Percentiles rank a stretch among this genome's conserved stretches.
Conservation (phyloP, 2,329 filamentous ascomycete genomes). For the Cercospora sp. region DNA sequence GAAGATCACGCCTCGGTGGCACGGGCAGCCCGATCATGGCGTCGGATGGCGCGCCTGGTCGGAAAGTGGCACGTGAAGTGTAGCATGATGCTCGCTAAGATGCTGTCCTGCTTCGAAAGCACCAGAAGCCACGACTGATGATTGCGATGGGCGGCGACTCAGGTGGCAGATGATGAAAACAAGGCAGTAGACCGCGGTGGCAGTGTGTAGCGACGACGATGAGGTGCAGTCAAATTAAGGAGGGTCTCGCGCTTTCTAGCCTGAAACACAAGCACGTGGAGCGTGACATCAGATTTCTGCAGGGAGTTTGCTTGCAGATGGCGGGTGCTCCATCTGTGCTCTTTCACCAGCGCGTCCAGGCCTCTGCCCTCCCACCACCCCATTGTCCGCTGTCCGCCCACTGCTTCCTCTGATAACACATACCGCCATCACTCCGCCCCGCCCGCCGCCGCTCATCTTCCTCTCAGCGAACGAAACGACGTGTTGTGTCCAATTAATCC, state of each 20-base stretch:
- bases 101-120: slow-evolving; percentile 1
- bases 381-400: background rate
- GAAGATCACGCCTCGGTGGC: background rate
- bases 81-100: slow-evolving; percentile 20
- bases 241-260: background rate
- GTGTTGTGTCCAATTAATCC: background rate
- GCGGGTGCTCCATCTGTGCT: background rate
- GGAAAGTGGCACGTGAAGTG: slow-evolving; percentile 3
- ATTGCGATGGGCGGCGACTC: background rate
- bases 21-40: slow-evolving; percentile 10
- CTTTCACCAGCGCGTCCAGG: background rate
- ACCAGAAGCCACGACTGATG: slow-evolving; percentile 19
- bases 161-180: background rate
- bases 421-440: background rate
- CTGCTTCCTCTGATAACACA: background rate
- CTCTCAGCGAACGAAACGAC: background rate
- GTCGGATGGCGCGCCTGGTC: slow-evolving; percentile 21
- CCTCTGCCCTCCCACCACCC: background rate
- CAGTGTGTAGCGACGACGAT: background rate
- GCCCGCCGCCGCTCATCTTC: background rate
- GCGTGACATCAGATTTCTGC: slow-evolving; percentile 3
- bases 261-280: slow-evolving; percentile 7
- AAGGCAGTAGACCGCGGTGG: background rate
- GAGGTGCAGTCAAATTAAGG: slow-evolving; percentile 7
- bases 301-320: background rate